Percentiles rank a stretch among this genome's conserved stretches.
These are phyloP conservation scores for Phytophthora tubulina DNA, from an alignment of 352 stramenopile genomes.

Conservation along the genomic window DNA sequence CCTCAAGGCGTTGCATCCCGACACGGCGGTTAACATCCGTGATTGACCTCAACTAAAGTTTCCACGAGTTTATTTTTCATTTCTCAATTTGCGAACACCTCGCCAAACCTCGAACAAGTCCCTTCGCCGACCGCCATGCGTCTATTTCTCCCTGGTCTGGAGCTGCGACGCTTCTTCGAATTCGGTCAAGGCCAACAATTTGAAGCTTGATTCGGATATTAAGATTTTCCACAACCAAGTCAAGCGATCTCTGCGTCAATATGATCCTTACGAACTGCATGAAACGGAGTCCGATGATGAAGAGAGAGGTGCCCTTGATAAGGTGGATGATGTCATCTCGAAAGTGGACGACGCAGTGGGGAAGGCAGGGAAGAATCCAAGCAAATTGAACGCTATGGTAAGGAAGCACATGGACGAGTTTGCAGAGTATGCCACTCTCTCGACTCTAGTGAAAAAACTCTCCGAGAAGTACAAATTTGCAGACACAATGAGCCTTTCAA, in stretches of 20 bases:
- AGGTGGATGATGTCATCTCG: not conserved
- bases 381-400: not conserved
- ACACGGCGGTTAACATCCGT: too few relatives aligned
- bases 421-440: not conserved
- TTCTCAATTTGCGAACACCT: too few relatives aligned
- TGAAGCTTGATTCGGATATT: too few relatives aligned
- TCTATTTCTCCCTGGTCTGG: too few relatives aligned
- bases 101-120: too few relatives aligned
- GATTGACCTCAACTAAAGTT: too few relatives aligned
- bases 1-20: too few relatives aligned
- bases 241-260: slow-evolving; percentile 1
- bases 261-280: not conserved
- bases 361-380: not conserved
- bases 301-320: not conserved
- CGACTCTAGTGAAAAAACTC: not conserved
- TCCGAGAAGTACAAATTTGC: not conserved
- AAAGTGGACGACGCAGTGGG: not conserved
- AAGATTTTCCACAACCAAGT: not conserved
- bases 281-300: not conserved
- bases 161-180: too few relatives aligned
- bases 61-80: too few relatives aligned
- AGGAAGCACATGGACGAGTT: not conserved
- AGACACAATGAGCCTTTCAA: not conserved
- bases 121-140: too few relatives aligned
- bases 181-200: too few relatives aligned